phyloP scores from a whole-genome alignment of 2,329 filamentous ascomycete genomes.

The Mollisiaceae sp. region DNA sequence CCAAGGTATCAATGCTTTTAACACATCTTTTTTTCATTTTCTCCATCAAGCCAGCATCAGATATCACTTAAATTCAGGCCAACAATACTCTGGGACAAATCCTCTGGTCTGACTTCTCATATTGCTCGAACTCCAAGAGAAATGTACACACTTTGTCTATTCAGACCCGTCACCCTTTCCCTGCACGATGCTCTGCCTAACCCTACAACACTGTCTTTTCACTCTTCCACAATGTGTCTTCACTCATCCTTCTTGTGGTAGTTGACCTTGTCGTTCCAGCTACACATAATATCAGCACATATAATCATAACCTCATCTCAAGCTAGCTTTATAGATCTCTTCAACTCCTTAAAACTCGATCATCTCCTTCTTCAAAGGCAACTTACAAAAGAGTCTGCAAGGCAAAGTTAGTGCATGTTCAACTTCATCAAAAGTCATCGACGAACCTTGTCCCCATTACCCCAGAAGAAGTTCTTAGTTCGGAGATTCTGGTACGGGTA shows the following conservation, averaged over 20 bases:
- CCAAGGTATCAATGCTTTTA: neutral
- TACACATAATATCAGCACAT: slow-evolving; percentile 44
- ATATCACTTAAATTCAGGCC: neutral
- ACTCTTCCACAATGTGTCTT: neutral
- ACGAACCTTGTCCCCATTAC: slow-evolving; percentile 90
- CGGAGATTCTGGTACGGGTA: slow-evolving; percentile 99
- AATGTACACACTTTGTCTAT: slow-evolving; percentile 33
- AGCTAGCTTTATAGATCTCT: neutral
- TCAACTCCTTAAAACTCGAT: neutral
- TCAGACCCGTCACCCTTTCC: slow-evolving; percentile 3
- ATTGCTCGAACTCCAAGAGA: slow-evolving; percentile 34
- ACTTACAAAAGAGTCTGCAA: slow-evolving; percentile 70
- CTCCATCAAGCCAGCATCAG: neutral
- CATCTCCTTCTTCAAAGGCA: neutral
- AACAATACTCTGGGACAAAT: neutral
- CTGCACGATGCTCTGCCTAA: slow-evolving; percentile 2
- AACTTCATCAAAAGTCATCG: slow-evolving; percentile 17
- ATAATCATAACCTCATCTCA: neutral
- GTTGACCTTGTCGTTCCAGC: slow-evolving; percentile 96
- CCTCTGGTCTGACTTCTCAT: slow-evolving; percentile 20
- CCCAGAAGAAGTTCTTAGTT: slow-evolving; percentile 94
- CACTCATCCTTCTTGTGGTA: slow-evolving; percentile 72
- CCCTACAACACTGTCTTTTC: slow-evolving; percentile 5
- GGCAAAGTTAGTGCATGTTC: slow-evolving; percentile 26
- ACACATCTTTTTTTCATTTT: neutral